Evolutionary conservation across 2,329 filamentous ascomycete genomes (phyloP), one percentile per base, ranked within the genome.

Genomic region (Ramularia endophylla): DNA sequence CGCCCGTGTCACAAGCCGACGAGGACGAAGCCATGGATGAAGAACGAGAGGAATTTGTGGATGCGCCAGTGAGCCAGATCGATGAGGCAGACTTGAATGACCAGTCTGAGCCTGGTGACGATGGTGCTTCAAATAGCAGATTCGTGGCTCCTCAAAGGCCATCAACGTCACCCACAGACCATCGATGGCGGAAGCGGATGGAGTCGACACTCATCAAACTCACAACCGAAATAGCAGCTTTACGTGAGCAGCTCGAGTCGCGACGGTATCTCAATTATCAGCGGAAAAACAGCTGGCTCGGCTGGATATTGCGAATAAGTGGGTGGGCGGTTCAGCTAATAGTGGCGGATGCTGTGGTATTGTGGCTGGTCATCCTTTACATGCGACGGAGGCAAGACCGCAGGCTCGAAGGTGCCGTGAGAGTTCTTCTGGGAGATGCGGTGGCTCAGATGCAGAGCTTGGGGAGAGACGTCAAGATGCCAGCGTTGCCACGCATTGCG

Each of bases 161-260:
- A 32, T 22, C 41, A 41, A 40, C 44, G 11, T 36, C 48, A 11
- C 28, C 43, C 36, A 56, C 52, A 40, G 70, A 74, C 51, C 64
- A 68, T 46, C 80, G 78, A 56, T 95, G 88, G 87, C 81, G 85
- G 38, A 81, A 78, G 45, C 81, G 85, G 54, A 83, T 97, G 47
- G 90, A 97, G 67, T 77, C 81, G 31, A 86, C 87, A 16, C 73
- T 97, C 42, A 86, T 90, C 41, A 86, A 88, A 54, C 81, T 97
- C 67, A 94, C 89, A 4, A 85, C 88, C 12, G 92, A 98, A 65
- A 80, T 98, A 22, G 89, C 92, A 1, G 92, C 92, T 1, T 67
- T 97, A 47, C 78, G 92, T 27, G 92, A 98, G 65, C 89, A 97
- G 60, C 83, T 97, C 52, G 83, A 87, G 40, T 77, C 80, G 0